These are phyloP conservation scores for Tetraselmis striata DNA, from an alignment of 139 green algal genomes.

Conservation along the genomic window DNA sequence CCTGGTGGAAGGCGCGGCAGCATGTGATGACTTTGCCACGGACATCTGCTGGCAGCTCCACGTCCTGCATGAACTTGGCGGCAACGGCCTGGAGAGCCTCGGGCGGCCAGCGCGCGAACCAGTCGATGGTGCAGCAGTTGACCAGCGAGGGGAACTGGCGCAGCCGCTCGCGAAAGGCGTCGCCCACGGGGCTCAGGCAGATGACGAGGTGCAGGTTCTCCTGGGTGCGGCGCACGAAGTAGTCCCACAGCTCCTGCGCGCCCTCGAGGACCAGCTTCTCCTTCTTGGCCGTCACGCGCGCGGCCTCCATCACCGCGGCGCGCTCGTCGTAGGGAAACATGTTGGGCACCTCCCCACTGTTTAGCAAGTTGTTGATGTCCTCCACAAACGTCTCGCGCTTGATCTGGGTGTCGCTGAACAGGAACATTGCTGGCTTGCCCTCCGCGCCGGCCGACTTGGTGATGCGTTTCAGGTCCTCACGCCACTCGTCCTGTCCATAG, in stretches of 20 bases:
- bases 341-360: conserved; percentile 48
- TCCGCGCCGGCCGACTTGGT: conserved; percentile 15
- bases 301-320: conserved; percentile 39
- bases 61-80: conserved; percentile 21
- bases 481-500: conserved; percentile 15
- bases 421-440: conserved; percentile 25
- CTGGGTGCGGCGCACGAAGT: conserved; percentile 44
- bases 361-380: conserved; percentile 40
- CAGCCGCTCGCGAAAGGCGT: conserved; percentile 19
- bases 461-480: conserved; percentile 14
- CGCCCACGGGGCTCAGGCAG: conserved; percentile 30
- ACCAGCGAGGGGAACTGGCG: conserved; percentile 20
- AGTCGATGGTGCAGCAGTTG: conserved; percentile 29
- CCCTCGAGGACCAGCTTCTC: conserved; percentile 27
- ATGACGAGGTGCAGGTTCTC: conserved; percentile 29
- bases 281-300: conserved; percentile 23
- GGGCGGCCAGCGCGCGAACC: conserved; percentile 17
- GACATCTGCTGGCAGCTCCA: conserved; percentile 15
- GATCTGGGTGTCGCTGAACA: conserved; percentile 45
- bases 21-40: conserved; percentile 15
- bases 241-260: conserved; percentile 37
- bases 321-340: conserved; percentile 71
- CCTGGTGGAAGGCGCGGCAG: conserved; percentile 29
- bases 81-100: conserved; percentile 39
- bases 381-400: conserved; percentile 38